These are phyloP conservation scores for Pyrus pyrifolia DNA, from an alignment of 306 rosid species.

Conservation along the genomic window DNA sequence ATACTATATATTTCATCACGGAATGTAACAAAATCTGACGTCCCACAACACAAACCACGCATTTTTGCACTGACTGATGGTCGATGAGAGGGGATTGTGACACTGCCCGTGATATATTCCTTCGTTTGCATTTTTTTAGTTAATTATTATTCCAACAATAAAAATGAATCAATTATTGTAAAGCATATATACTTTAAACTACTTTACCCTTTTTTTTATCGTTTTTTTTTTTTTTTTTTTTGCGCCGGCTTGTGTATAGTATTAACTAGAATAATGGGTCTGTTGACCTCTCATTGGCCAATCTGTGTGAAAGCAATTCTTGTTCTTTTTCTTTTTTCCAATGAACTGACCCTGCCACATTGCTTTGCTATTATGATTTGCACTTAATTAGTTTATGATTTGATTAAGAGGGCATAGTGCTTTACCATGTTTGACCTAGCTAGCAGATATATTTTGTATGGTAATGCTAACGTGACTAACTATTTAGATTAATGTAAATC, in stretches of 20 bases:
- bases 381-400: constrained; percentile 11
- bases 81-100: constrained; percentile 16
- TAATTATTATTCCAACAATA: constrained; percentile 17
- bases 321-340: constrained; percentile 17
- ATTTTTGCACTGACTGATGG: constrained; percentile 8
- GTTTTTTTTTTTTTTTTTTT: neutral
- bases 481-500: no score
- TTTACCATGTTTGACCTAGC: constrained; percentile 7
- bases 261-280: neutral
- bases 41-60: constrained; percentile 27
- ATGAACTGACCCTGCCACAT: constrained; percentile 28
- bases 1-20: neutral
- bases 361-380: constrained; percentile 25
- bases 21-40: constrained; percentile 20
- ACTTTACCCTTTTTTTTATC: constrained; percentile 56
- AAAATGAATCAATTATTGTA: constrained; percentile 19
- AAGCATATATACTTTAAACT: constrained; percentile 75
- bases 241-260: constrained; percentile 21
- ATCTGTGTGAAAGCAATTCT: constrained; percentile 22
- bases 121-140: constrained; percentile 22
- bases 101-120: constrained; percentile 20
- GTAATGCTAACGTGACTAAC: no score
- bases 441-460: constrained; percentile 5
- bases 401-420: neutral
- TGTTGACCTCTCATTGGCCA: constrained; percentile 32